Evolutionary conservation across 2,329 filamentous ascomycete genomes (phyloP), one percentile per base, ranked within the genome.

Genomic region (Talaromyces sp.): DNA sequence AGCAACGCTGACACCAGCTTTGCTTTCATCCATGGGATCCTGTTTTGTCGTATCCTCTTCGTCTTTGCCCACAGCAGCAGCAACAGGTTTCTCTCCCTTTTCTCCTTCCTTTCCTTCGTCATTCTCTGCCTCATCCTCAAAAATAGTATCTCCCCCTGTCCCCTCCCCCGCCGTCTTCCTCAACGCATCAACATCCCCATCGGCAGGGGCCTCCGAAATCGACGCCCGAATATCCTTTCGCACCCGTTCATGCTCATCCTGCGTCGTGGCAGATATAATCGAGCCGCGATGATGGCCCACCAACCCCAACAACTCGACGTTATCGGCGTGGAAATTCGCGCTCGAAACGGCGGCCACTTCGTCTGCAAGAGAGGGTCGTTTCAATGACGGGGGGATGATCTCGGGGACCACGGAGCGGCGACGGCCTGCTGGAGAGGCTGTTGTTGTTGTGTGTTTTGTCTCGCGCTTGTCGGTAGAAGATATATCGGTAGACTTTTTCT

Each of bases 221-320:
- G 73, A 75, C 45, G 70, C 67, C 10, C 73, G 68, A 39, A 76
- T 65, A 57, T 76, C 73, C 41, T 67, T 64, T 17, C 69, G 67
- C 5, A 71, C 64, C 57, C 71, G 66, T n/a, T 70, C 68, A 31
- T 68, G 66, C 56, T 73, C 73, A 37, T 67, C 69, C 15, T 67
- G 62, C 15, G 69, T 69, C 0, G 68, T 67, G 3, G 66, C 67
- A 22, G 71, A 71, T 8, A 75, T 64, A 33, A 70, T 70, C 7
- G 72, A 72, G 0, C 67, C 67, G 22, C 71, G 73, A 60, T 75
- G 73, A 60, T 75, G 73, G 54, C 66, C 66, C n/a, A 73, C 67
- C n/a, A 75, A 61, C 3, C 72, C 72, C 58, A 74, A 59, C 56
- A 63, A 58, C 61, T 70, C 69, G 40, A 66, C 69, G 57, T 73